phyloP scores from a whole-genome alignment of 257 asterid species.

The Prunella vulgaris region DNA sequence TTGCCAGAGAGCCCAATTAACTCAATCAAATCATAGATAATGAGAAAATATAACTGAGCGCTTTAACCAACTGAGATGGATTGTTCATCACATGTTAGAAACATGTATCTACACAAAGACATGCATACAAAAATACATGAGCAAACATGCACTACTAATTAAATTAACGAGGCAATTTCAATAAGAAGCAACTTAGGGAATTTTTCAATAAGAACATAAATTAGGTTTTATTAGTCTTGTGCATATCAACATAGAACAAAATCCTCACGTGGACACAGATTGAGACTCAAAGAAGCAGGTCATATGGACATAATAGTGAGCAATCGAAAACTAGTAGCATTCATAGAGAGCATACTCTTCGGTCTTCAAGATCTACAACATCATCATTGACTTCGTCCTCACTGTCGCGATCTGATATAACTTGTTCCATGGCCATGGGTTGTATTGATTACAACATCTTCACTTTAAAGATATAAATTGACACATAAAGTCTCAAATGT shows the following conservation, averaged over 20 bases:
- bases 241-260: conserved; percentile 11
- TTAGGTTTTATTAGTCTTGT: neutral
- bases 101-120: neutral
- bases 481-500: conserved; percentile 10
- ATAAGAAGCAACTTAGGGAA: neutral
- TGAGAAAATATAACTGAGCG: neutral
- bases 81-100: neutral
- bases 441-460: conserved; percentile 25
- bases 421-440: conserved; percentile 99
- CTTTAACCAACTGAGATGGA: neutral
- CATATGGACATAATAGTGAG: neutral
- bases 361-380: conserved; percentile 98
- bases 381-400: conserved; percentile 99
- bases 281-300: conserved; percentile 13
- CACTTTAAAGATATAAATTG: conserved; percentile 24
- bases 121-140: no score
- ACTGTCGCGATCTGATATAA: conserved; percentile 88
- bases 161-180: neutral
- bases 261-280: conserved; percentile 19
- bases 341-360: conserved; percentile 60
- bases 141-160: no score
- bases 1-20: neutral
- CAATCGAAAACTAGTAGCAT: conserved; percentile 3
- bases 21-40: neutral
- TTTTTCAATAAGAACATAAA: conserved; percentile 3